Conservation (phyloP, 129 eudicot genomes). For the Lactuca sativa region DNA sequence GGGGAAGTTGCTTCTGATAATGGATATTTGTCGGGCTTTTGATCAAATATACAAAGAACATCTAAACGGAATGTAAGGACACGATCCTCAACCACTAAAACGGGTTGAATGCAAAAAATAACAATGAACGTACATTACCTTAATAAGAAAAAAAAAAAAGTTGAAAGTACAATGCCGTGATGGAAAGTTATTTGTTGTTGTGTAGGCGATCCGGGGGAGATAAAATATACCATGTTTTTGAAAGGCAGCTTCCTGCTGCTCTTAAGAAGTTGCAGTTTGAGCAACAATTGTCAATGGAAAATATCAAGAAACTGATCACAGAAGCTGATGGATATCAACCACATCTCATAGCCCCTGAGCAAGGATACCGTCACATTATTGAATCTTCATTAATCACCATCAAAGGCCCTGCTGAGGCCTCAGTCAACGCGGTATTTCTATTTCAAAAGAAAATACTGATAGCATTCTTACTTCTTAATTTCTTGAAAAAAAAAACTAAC, state of each 20-base stretch:
- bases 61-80: constrained; percentile 50
- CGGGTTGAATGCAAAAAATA: neutral
- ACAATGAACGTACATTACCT: no score
- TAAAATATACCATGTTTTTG: constrained; percentile 74
- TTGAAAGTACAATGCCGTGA: no score
- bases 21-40: constrained; percentile 54
- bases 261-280: constrained; percentile 65
- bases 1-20: constrained; percentile 43
- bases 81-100: neutral
- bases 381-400: constrained; percentile 42
- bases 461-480: neutral
- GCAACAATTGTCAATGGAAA: constrained; percentile 46
- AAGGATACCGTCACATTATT: constrained; percentile 51
- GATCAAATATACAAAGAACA: constrained; percentile 51
- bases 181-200: constrained; percentile 8
- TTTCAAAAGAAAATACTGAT: neutral
- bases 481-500: neutral
- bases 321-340: constrained; percentile 51
- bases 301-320: constrained; percentile 38
- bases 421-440: constrained; percentile 44
- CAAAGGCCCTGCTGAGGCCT: constrained; percentile 50
- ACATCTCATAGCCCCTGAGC: constrained; percentile 51
- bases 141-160: no score
- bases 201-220: constrained; percentile 81
- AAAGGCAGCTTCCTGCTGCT: constrained; percentile 77